phyloP scores from a whole-genome alignment of 78 protist species.

The Bodo saltans region DNA sequence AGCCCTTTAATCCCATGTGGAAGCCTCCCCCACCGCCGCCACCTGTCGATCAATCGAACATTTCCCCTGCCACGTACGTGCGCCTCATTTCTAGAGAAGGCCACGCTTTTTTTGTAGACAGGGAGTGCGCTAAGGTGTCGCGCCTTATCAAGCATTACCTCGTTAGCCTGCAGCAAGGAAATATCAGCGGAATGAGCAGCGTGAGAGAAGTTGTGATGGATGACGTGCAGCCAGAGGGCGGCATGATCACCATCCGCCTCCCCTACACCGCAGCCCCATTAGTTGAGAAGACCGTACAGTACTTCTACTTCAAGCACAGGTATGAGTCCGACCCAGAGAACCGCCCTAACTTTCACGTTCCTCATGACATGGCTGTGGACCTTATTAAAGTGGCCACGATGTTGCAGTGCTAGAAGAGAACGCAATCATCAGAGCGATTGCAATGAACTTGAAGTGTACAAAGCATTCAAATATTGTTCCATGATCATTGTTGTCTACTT shows the following conservation, averaged over 20 bases:
- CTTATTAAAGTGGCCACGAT: not conserved
- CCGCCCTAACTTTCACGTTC: slow-evolving; percentile 14
- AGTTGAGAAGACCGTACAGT: slow-evolving; percentile 14
- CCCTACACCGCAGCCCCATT: not conserved
- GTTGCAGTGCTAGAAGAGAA: slow-evolving; percentile 13
- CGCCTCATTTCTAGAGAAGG: not conserved
- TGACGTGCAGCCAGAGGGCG: too few relatives aligned
- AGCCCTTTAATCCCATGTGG: too few relatives aligned
- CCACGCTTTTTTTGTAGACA: not conserved
- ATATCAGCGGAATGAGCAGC: not conserved
- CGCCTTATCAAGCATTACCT: not conserved
- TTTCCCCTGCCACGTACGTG: not conserved
- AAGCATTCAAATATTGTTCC: too few relatives aligned
- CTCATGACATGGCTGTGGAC: slow-evolving; percentile 14
- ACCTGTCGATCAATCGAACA: not conserved
- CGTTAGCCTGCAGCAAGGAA: too few relatives aligned
- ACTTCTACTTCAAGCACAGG: slow-evolving; percentile 17
- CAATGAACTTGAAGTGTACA: too few relatives aligned
- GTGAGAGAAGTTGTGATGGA: not conserved
- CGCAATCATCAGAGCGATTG: too few relatives aligned
- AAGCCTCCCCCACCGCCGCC: too few relatives aligned
- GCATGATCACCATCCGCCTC: not conserved
- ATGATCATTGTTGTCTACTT: too few relatives aligned
- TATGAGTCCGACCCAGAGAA: slow-evolving; percentile 23
- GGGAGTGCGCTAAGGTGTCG: not conserved